Evolutionary conservation across 2,329 filamentous ascomycete genomes (phyloP).

Genomic region (Fusarium incarnatum): DNA sequence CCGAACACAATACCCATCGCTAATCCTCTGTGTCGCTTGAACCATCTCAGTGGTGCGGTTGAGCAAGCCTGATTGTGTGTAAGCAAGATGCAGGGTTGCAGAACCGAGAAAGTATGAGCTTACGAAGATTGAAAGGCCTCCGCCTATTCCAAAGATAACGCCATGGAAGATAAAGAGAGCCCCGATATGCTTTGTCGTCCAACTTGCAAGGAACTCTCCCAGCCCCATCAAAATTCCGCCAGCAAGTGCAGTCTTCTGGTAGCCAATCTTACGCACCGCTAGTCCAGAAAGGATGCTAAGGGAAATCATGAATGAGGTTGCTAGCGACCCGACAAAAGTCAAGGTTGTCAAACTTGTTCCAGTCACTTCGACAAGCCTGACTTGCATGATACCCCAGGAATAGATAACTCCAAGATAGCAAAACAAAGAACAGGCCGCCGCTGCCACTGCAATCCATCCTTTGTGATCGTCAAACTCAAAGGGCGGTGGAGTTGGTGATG

Average conservation of each 20-base stretch:
- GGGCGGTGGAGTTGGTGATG: neutral
- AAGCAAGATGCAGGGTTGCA: neutral
- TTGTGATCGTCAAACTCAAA: slow-evolving; percentile 27
- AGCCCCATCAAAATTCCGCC: slow-evolving; percentile 47
- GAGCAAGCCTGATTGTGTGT: slow-evolving; percentile 25
- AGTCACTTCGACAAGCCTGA: slow-evolving; percentile 43
- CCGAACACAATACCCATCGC: slow-evolving; percentile 49
- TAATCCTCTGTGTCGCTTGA: slow-evolving; percentile 45
- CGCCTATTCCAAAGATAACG: slow-evolving; percentile 44
- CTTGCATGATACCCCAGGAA: slow-evolving; percentile 50
- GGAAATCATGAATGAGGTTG: slow-evolving; percentile 45
- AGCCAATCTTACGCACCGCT: slow-evolving; percentile 39
- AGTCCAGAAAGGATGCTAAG: slow-evolving; percentile 39
- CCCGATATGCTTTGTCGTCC: slow-evolving; percentile 40
- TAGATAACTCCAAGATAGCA: slow-evolving; percentile 49
- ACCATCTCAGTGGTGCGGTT: slow-evolving; percentile 42
- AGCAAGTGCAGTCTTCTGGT: slow-evolving; percentile 39
- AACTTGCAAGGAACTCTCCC: slow-evolving; percentile 48
- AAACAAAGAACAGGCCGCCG: slow-evolving; percentile 43
- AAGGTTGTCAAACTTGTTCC: slow-evolving; percentile 44
- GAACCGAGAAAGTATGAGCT: rapidly evolving
- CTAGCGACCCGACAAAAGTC: slow-evolving; percentile 48
- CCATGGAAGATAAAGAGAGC: slow-evolving; percentile 46
- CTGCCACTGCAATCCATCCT: slow-evolving; percentile 37
- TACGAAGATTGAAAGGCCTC: slow-evolving; percentile 42